Percentiles rank a stretch among this genome's conserved stretches.
Evolutionary conservation across 345 rosid species (phyloP).

Genomic region (Hirschfeldia incana): DNA sequence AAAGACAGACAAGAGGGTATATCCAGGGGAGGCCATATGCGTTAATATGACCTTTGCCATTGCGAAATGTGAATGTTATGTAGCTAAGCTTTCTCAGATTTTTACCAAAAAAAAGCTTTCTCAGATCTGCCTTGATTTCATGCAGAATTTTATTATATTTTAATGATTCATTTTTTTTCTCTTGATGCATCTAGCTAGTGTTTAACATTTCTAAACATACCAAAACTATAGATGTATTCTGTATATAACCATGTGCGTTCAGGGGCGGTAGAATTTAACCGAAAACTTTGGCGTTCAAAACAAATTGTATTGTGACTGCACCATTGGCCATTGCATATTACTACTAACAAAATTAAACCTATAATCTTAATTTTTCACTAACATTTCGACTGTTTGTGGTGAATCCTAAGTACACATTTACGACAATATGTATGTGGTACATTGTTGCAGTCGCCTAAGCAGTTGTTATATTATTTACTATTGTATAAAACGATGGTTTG

Average conservation of each 20-base stretch:
- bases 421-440: neutral
- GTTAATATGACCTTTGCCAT: conserved; percentile 36
- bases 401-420: neutral
- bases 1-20: conserved; percentile 20
- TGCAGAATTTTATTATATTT: conserved; percentile 21
- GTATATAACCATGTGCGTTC: neutral
- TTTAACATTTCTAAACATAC: neutral
- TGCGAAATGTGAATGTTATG: conserved; percentile 29
- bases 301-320: neutral
- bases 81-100: conserved; percentile 12
- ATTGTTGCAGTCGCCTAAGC: neutral
- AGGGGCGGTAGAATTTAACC: conserved; percentile 10
- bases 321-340: neutral
- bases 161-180: neutral
- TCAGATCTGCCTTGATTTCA: conserved; percentile 22
- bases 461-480: neutral
- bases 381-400: neutral
- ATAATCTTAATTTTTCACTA: neutral
- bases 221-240: neutral
- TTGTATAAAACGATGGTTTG: neutral
- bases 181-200: neutral
- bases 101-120: neutral
- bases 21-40: conserved; percentile 40
- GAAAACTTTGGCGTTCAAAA: neutral
- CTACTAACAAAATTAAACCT: neutral